Conservation (phyloP, 2,329 filamentous ascomycete species). For the Dryadomyces quercus-mongolicae region DNA sequence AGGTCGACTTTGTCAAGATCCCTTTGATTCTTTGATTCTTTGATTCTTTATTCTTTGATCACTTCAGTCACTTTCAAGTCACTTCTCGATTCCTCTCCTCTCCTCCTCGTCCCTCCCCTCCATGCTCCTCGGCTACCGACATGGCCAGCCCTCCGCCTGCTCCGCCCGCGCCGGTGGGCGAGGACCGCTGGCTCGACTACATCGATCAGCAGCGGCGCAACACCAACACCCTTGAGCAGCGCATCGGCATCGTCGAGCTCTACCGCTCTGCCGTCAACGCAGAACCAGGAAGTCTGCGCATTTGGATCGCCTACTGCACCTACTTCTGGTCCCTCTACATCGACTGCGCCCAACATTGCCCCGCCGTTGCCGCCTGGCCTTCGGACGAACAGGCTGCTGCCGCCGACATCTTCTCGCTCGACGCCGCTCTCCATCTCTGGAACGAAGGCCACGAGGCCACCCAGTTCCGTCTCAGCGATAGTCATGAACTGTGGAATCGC, state of each 20-base stretch:
- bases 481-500: slow-evolving; percentile 67
- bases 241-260: slow-evolving; percentile 58
- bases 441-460: slow-evolving; percentile 60
- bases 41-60: background rate
- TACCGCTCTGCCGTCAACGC: slow-evolving; percentile 58
- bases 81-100: no score
- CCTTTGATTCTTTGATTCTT: no score
- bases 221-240: slow-evolving; percentile 51
- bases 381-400: slow-evolving; percentile 59
- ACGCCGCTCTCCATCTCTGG: slow-evolving; percentile 55
- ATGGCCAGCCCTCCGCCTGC: slow-evolving; percentile 14
- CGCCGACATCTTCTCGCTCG: slow-evolving; percentile 59
- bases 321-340: slow-evolving; percentile 63
- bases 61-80: background rate
- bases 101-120: background rate
- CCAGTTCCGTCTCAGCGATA: slow-evolving; percentile 63
- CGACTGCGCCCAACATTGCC: slow-evolving; percentile 43
- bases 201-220: slow-evolving; percentile 57
- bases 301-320: slow-evolving; percentile 70
- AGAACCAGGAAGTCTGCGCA: slow-evolving; percentile 59
- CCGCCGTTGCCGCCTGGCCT: slow-evolving; percentile 42
- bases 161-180: slow-evolving; percentile 37
- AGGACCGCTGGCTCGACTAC: slow-evolving; percentile 67
- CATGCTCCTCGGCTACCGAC: slow-evolving; percentile 1
- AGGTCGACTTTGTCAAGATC: no score